Base-by-base conservation (phyloP, 352 stramenopile genomes). In the Globisporangium cylindrosporum region DNA sequence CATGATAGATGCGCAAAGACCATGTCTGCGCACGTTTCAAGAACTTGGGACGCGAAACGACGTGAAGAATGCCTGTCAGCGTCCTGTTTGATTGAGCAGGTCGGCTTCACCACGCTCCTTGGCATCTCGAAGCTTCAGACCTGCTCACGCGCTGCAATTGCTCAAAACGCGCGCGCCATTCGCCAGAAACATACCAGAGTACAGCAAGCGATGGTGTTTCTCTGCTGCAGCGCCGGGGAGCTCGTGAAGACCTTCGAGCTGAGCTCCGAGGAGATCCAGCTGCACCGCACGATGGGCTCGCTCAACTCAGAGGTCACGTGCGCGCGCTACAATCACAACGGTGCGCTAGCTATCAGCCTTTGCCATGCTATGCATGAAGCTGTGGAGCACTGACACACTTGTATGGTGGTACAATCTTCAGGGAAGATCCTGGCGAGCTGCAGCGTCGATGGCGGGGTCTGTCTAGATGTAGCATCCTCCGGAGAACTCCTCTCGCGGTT, bases 251-350 rank as follows among this genome's bases (percentile, higher is more conserved):
- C 81, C 2, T 89, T 84, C 57, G 78, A 89, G 61, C 69, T 90
- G 43, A 86, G 65, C 38, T 82, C 80, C 9, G 76, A 90, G 51
- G 55, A 65, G 58, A 82, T 90, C 57, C 68, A 53, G n/a, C 67
- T 78, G 66, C 74, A 78, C 36, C 79, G 71, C 48, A 72, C 75
- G 2, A 78, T 86, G 60, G 77, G 56, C 55, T 84, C 81, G 7
- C 74, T 87, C 36, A 82, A 83, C 67, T 69, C 82, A 5, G 81
- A 89, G 27, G 75, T 89, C 55, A 86, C 78, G 0, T 89, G 80
- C 51, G 83, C 76, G 32, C 80, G 80, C 14, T 92, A 83, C 62
- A 92, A 87, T 61, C 81, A 90, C 74, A 90, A 92, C 49, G 81
- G 75, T 79, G 54, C 25, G 27, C 27, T 32, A 32, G 62, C 3